phyloP scores from a whole-genome alignment of 306 rosid species.

The Dryas octopetala region DNA sequence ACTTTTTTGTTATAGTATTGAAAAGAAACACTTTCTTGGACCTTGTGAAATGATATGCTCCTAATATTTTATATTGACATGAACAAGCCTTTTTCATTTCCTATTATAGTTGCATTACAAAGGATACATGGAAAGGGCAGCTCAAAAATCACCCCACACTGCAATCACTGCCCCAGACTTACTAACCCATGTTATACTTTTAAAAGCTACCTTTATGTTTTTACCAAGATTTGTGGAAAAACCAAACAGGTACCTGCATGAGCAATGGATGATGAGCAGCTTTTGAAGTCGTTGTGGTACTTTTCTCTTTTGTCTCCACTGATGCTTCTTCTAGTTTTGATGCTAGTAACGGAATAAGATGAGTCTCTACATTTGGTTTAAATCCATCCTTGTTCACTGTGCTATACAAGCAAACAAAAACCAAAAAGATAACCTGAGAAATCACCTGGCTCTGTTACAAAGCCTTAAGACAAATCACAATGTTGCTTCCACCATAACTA shows the following conservation, averaged over 20 bases:
- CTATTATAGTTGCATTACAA: background rate
- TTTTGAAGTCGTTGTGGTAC: conserved; percentile 46
- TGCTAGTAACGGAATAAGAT: conserved; percentile 83
- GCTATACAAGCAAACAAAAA: conserved; percentile 56
- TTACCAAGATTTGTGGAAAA: conserved; percentile 4
- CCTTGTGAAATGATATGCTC: background rate
- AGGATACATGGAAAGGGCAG: background rate
- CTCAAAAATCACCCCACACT: background rate
- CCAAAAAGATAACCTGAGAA: conserved; percentile 8
- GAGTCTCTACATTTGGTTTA: conserved; percentile 90
- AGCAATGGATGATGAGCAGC: conserved; percentile 69
- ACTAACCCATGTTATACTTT: background rate
- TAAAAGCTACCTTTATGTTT: background rate
- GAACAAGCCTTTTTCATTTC: background rate
- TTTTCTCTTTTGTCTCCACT: conserved; percentile 58
- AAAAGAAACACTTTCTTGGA: background rate
- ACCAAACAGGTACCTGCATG: conserved; percentile 53
- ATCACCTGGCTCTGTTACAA: background rate
- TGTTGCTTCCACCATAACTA: background rate
- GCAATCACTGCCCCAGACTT: background rate
- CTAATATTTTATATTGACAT: background rate
- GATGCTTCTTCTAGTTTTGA: conserved; percentile 62
- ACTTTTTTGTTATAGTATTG: background rate
- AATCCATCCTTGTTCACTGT: conserved; percentile 95
- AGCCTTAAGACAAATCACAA: background rate